Evolutionary conservation across 2,329 filamentous ascomycete genomes (phyloP).

Genomic region (Ilyonectria mors-panacis): DNA sequence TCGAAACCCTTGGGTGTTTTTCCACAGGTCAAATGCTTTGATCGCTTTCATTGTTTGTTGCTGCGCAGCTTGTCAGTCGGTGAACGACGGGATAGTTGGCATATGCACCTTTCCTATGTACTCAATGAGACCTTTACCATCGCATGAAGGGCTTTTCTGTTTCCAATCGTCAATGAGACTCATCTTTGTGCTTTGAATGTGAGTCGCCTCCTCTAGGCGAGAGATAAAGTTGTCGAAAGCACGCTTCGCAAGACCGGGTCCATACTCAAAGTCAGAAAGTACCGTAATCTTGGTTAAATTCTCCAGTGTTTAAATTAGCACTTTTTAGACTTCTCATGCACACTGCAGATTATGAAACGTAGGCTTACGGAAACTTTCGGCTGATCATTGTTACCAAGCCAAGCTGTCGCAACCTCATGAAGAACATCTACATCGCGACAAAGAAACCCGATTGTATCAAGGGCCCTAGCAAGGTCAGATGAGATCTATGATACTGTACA

Average conservation of each 20-base stretch:
- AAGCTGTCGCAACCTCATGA: background rate
- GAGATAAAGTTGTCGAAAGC: background rate
- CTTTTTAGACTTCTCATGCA: background rate
- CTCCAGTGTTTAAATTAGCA: background rate
- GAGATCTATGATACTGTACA: too few species aligned
- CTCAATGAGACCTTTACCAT: background rate
- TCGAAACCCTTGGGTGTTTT: background rate
- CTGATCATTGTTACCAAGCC: background rate
- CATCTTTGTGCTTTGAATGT: background rate
- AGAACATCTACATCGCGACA: background rate
- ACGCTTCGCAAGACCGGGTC: background rate
- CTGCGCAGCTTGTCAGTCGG: background rate
- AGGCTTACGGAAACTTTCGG: background rate
- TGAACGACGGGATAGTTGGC: background rate
- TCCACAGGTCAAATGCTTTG: background rate
- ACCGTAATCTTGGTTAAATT: background rate
- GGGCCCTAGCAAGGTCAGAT: background rate
- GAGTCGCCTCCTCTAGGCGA: background rate
- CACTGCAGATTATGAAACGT: background rate
- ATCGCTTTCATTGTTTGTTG: background rate
- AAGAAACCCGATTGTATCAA: background rate
- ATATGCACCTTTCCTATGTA: background rate
- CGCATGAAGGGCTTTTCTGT: background rate
- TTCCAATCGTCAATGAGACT: background rate
- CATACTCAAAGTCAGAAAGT: slow-evolving; percentile 3